These are phyloP conservation scores for Mycena indigotica DNA, from an alignment of 768 basidiomycete species.

Conservation along the genomic window DNA sequence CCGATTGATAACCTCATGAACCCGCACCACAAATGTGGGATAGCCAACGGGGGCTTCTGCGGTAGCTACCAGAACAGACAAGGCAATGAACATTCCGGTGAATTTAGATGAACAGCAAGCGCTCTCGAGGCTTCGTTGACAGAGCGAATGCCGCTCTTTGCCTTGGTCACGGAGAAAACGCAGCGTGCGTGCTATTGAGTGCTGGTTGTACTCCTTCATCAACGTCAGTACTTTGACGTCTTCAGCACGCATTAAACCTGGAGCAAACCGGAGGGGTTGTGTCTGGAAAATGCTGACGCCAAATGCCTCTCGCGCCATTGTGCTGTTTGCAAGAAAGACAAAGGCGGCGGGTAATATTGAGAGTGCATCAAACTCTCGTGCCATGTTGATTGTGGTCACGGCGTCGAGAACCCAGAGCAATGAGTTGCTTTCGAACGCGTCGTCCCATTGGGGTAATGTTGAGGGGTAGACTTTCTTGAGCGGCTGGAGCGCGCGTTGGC, in stretches of 20 bases:
- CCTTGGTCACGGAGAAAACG: slow-evolving; percentile 18
- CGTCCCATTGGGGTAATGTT: slow-evolving; percentile 18
- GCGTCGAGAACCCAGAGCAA: slow-evolving; percentile 17
- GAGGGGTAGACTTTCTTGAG: slow-evolving; percentile 14
- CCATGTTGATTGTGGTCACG: slow-evolving; percentile 15
- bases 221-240: slow-evolving; percentile 16
- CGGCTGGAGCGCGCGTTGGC: slow-evolving; percentile 15
- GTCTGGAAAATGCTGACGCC: slow-evolving; percentile 17
- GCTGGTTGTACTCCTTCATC: slow-evolving; percentile 22
- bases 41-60: slow-evolving; percentile 19
- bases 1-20: slow-evolving; percentile 10
- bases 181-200: slow-evolving; percentile 11
- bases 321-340: slow-evolving; percentile 21
- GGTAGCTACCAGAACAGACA: slow-evolving; percentile 13
- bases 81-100: slow-evolving; percentile 11
- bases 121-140: slow-evolving; percentile 3
- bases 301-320: slow-evolving; percentile 19
- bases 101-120: slow-evolving; percentile 16
- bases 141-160: slow-evolving; percentile 12
- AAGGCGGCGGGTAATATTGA: slow-evolving; percentile 16
- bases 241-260: slow-evolving; percentile 13
- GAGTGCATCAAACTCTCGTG: slow-evolving; percentile 11
- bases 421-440: slow-evolving; percentile 15
- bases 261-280: slow-evolving; percentile 21
- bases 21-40: slow-evolving; percentile 16